Base-by-base conservation (phyloP, 495 filamentous ascomycete genomes). In the Neurospora sp. region DNA sequence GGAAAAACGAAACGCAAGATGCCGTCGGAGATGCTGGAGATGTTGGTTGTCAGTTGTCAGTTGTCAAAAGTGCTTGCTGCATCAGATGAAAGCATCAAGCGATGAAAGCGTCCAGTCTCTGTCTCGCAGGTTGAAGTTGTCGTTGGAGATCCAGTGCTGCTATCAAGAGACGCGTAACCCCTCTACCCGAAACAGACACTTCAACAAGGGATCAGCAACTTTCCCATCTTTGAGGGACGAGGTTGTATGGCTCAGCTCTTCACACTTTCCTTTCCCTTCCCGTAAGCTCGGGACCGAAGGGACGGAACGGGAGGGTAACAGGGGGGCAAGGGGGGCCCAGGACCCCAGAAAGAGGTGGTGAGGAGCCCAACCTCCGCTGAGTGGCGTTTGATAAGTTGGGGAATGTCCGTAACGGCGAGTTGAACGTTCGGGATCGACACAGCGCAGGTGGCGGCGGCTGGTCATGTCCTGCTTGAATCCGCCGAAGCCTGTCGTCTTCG, bases 361-460 rank as follows among this genome's bases (percentile, higher is more conserved):
- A 31, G 53, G 53, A 61, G 53, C 14, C 53, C 53, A 61, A 61
- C 53, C 27, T 14, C 48, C 27, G 27, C 22, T 9, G 12, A 16
- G 53, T 61, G 53, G 53, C 53, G 53, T 14, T 61, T 61, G 6
- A 35, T 9, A 31, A 14, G 12, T 65, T 79, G 77, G 77, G 77
- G 77, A 76, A 79, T 76, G 76, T 79, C 77, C 77, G 77, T 61
- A 61, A 61, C 53, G 27, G 22, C 27, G 53, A 44, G 44, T 20
- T 10, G 10, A 22, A 53, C 42, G 35, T 35, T 35, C 35, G 18
- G 7, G 8, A 46, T 46, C 12, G 53, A 65, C 27, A 35, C 53
- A 35, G 20, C 12, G 22, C 27, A 16, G 53, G 27, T 61, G 22
- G 53, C 53, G 12, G 53, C 53, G 22, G 22, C 53, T 61, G 53